Evolutionary conservation across 495 filamentous ascomycete species (phyloP).

Genomic region (Penicillium mononematosum): DNA sequence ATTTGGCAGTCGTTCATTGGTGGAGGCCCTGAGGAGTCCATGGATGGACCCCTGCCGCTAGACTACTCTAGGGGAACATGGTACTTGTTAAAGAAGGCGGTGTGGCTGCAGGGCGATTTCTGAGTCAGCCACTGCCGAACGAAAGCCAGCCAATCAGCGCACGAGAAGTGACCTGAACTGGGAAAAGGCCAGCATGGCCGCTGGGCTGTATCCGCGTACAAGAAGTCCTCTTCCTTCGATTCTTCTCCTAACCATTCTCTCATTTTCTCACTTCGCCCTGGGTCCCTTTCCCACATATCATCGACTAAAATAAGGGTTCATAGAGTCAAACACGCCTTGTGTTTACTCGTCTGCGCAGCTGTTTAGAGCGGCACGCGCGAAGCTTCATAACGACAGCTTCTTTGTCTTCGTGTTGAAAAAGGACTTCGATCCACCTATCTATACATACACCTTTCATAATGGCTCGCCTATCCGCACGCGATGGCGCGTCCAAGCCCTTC

Average conservation of each 20-base stretch:
- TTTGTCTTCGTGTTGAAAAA: constrained; percentile 14
- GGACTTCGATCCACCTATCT: constrained; percentile 7
- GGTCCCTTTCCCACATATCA: constrained; percentile 21
- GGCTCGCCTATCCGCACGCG: constrained; percentile 46
- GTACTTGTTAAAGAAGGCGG: constrained; percentile 29
- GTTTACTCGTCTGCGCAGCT: constrained; percentile 21
- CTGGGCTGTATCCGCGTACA: constrained; percentile 34
- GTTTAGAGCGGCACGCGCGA: constrained; percentile 13
- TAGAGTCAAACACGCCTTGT: constrained; percentile 21
- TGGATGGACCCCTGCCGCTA: constrained; percentile 16
- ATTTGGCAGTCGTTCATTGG: constrained; percentile 24
- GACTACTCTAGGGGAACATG: constrained; percentile 5
- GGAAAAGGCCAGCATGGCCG: constrained; percentile 53
- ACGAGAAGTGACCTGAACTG: constrained; percentile 45
- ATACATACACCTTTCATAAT: constrained; percentile 37
- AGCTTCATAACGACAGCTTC: constrained; percentile 21
- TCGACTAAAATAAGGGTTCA: constrained; percentile 15
- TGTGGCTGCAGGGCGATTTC: constrained; percentile 12
- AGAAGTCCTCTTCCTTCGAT: constrained; percentile 21
- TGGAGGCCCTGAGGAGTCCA: neutral
- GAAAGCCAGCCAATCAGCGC: constrained; percentile 34
- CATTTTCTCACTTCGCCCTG: constrained; percentile 22
- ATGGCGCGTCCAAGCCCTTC: constrained; percentile 50
- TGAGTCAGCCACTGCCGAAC: constrained; percentile 27
- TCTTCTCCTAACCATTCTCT: constrained; percentile 16